A percentile compares a stretch with the other conserved stretches of the same genome.
phyloP scores from a whole-genome alignment of 2,329 filamentous ascomycete species.

The Coleophoma crateriformis region DNA sequence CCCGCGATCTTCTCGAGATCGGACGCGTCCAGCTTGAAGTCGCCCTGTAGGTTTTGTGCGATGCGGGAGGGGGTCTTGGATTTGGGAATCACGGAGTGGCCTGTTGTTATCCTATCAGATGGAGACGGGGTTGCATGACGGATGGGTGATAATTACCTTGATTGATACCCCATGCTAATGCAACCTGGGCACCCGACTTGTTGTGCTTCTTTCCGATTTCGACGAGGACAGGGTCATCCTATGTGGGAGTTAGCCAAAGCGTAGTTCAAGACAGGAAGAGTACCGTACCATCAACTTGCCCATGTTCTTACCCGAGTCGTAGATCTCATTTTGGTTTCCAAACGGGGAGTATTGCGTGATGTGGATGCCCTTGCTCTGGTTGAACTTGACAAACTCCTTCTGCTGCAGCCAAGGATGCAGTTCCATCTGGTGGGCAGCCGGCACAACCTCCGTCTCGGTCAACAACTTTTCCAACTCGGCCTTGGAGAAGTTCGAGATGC shows the following conservation, averaged over 20 bases:
- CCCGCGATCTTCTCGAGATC: constrained; percentile 46
- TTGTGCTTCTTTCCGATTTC: constrained; percentile 48
- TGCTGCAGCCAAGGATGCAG: constrained; percentile 47
- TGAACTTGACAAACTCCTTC: constrained; percentile 39
- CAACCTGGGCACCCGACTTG: constrained; percentile 51
- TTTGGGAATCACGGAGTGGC: constrained; percentile 59
- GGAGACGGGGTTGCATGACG: background rate
- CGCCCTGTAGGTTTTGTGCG: constrained; percentile 56
- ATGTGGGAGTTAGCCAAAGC: background rate
- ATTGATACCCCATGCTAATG: constrained; percentile 53
- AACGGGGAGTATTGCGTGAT: constrained; percentile 42
- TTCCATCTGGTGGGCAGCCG: constrained; percentile 54
- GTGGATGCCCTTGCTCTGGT: constrained; percentile 35
- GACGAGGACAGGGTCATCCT: constrained; percentile 48
- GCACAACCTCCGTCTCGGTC: constrained; percentile 39
- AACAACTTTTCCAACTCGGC: constrained; percentile 32
- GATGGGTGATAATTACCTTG: constrained; percentile 9
- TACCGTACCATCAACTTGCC: constrained; percentile 25
- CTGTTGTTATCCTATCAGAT: constrained; percentile 14
- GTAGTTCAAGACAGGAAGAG: background rate
- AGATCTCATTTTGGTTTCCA: constrained; percentile 59
- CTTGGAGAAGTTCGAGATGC: constrained; percentile 54
- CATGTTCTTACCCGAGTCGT: constrained; percentile 52
- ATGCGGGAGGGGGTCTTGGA: constrained; percentile 54
- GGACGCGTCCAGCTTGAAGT: constrained; percentile 52